phyloP scores from a whole-genome alignment of 352 stramenopile species.

The Phytophthora lateralis region DNA sequence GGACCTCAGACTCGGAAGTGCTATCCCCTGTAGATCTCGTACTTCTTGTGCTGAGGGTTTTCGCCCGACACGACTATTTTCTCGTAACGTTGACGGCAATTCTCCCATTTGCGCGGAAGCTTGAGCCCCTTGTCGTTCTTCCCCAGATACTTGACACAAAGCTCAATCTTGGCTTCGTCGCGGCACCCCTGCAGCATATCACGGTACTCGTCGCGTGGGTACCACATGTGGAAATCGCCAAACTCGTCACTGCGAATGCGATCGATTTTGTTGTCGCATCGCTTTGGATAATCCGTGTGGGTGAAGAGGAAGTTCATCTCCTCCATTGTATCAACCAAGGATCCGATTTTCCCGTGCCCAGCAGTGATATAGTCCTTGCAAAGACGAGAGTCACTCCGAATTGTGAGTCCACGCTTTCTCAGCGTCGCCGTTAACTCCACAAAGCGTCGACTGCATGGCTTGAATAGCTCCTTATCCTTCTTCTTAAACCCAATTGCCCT shows the following conservation, averaged over 20 bases:
- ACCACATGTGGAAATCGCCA: slow-evolving; percentile 8
- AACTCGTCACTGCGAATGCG: neutral
- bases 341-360: neutral
- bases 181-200: slow-evolving; percentile 26
- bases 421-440: slow-evolving; percentile 3
- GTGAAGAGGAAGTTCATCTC: slow-evolving; percentile 33
- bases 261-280: slow-evolving; percentile 13
- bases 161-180: slow-evolving; percentile 16
- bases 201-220: slow-evolving; percentile 15
- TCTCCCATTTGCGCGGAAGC: slow-evolving; percentile 27
- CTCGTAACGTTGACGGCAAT: slow-evolving; percentile 9
- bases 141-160: slow-evolving; percentile 20
- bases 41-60: neutral
- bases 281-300: slow-evolving; percentile 17
- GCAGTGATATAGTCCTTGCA: slow-evolving; percentile 8
- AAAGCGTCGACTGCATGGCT: slow-evolving; percentile 11
- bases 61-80: neutral
- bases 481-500: slow-evolving; percentile 1
- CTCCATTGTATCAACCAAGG: slow-evolving; percentile 29
- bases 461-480: slow-evolving; percentile 2
- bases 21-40: slow-evolving; percentile 1
- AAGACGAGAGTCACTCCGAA: slow-evolving; percentile 17
- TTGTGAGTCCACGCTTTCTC: slow-evolving; percentile 1
- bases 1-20: too few species aligned
- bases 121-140: slow-evolving; percentile 5